These are phyloP conservation scores for Coniochaeta hoffmannii DNA, from an alignment of 2,329 filamentous ascomycete genomes.

Conservation along the genomic window DNA sequence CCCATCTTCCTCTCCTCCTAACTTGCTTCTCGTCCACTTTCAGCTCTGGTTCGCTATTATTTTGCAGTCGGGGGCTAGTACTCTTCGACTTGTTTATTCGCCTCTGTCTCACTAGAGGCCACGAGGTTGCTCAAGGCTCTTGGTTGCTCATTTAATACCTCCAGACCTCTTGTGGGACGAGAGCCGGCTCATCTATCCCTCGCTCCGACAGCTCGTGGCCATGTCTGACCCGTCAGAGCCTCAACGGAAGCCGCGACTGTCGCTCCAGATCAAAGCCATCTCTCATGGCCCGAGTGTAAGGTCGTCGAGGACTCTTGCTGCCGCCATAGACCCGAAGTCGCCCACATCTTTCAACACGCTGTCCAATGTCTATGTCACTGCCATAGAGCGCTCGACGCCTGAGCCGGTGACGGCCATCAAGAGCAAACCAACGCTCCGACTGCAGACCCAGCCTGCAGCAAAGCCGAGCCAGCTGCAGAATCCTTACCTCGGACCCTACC, in stretches of 20 bases:
- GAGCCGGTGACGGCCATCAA: constrained; percentile 38
- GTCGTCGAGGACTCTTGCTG: constrained; percentile 34
- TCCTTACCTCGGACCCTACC: constrained; percentile 37
- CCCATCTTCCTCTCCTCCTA: constrained; percentile 10
- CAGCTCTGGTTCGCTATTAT: background rate
- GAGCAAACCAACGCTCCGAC: constrained; percentile 27
- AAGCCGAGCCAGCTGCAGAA: constrained; percentile 29
- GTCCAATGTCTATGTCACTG: constrained; percentile 56
- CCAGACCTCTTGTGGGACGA: background rate
- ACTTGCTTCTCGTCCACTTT: background rate
- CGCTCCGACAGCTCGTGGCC: constrained; percentile 3
- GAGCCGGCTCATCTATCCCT: background rate
- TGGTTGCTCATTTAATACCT: background rate
- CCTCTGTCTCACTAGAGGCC: background rate
- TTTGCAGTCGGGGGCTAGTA: background rate
- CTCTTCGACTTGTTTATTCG: background rate
- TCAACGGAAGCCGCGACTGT: constrained; percentile 46
- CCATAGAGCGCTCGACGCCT: constrained; percentile 52
- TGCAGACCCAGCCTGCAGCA: constrained; percentile 26
- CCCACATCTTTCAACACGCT: constrained; percentile 60
- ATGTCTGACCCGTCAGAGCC: constrained; percentile 21
- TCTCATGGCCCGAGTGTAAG: constrained; percentile 26
- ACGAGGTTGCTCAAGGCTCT: background rate
- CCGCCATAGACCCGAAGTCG: constrained; percentile 47
- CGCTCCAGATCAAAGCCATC: constrained; percentile 37